These are phyloP conservation scores for Aspergillus neotritici DNA, from an alignment of 2,329 filamentous ascomycete species.

Conservation along the genomic window DNA sequence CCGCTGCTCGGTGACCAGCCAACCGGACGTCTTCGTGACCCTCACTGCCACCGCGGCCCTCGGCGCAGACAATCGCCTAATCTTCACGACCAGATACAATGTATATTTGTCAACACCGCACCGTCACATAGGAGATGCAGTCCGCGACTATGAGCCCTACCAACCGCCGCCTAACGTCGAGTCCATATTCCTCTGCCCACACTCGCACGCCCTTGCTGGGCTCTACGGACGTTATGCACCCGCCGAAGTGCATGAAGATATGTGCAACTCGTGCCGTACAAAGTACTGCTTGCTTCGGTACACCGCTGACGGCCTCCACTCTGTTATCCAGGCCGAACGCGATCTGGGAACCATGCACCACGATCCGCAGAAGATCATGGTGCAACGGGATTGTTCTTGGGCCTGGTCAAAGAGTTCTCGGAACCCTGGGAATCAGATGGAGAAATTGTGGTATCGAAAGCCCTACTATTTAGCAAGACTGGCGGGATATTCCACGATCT, in stretches of 20 bases:
- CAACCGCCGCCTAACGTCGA: background rate
- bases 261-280: background rate
- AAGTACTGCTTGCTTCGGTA: background rate
- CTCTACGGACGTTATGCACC: background rate
- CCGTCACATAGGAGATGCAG: background rate
- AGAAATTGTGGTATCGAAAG: no score
- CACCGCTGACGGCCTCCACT: background rate
- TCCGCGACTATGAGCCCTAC: background rate
- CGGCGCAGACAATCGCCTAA: background rate
- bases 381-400: no score
- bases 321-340: background rate
- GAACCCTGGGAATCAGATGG: no score
- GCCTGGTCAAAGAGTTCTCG: no score
- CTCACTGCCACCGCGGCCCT: background rate
- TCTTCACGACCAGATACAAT: constrained; percentile 1
- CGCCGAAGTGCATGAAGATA: background rate
- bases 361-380: no score
- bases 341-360: background rate
- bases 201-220: background rate
- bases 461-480: no score
- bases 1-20: constrained; percentile 1
- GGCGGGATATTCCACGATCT: no score
- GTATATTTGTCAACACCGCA: constrained; percentile 2
- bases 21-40: background rate
- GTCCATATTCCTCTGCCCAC: constrained; percentile 1